Conservation (phyloP, 1,284 basidiomycete genomes). For the Wolfiporia cocos region DNA sequence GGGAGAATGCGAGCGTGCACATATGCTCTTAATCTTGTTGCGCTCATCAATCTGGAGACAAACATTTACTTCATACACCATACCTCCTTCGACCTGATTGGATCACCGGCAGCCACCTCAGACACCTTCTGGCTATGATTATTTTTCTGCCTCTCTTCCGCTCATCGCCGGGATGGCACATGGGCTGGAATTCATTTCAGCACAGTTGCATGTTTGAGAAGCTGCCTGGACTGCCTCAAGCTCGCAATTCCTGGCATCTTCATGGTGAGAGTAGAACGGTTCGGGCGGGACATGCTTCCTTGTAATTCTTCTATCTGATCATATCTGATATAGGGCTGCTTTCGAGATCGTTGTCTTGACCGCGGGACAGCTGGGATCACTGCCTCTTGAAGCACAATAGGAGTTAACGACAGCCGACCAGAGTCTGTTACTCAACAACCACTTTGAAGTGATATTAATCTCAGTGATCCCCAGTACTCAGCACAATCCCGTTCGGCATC, state of each 20-base stretch:
- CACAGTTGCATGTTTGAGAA: conserved; percentile 39
- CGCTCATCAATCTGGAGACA: conserved; percentile 56
- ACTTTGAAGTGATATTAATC: conserved; percentile 4
- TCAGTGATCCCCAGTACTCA: conserved; percentile 44
- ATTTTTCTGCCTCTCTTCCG: conserved; percentile 41
- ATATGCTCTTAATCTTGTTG: conserved; percentile 48
- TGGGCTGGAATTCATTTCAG: conserved; percentile 55
- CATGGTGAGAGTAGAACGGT: conserved; percentile 80
- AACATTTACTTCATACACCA: conserved; percentile 57
- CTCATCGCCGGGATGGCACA: conserved; percentile 49
- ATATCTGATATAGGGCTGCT: conserved; percentile 46
- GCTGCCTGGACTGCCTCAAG: conserved; percentile 50
- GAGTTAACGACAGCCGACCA: conserved; percentile 81
- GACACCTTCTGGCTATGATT: conserved; percentile 69
- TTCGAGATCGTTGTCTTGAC: conserved; percentile 77
- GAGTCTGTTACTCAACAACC: conserved; percentile 27
- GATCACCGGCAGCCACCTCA: conserved; percentile 60
- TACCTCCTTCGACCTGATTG: conserved; percentile 54
- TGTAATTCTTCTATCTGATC: neutral
- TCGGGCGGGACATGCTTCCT: no score
- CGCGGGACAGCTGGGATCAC: conserved; percentile 60
- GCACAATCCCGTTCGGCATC: conserved; percentile 64
- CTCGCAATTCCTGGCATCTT: conserved; percentile 69
- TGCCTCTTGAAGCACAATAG: conserved; percentile 67
- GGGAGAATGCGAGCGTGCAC: conserved; percentile 75